phyloP scores from a whole-genome alignment of 352 stramenopile genomes.

The Phytophthora fragariae region DNA sequence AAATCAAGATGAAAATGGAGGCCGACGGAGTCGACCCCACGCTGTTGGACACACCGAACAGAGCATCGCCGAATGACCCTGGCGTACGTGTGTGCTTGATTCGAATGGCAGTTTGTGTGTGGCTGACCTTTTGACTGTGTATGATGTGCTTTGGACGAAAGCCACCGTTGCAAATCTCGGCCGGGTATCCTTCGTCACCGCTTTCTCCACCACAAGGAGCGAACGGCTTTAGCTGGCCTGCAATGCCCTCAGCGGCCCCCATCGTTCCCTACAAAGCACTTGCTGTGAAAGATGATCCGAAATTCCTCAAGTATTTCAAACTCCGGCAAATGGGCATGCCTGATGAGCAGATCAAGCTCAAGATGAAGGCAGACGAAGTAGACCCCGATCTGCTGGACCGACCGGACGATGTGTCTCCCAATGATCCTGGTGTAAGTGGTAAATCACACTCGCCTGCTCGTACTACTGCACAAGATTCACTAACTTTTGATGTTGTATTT shows the following conservation, averaged over 20 bases:
- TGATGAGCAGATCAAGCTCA: constrained; percentile 82
- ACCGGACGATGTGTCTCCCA: constrained; percentile 80
- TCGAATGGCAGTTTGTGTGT: background rate
- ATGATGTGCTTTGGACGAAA: constrained; percentile 9
- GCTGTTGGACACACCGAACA: constrained; percentile 69
- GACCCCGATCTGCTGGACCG: constrained; percentile 71
- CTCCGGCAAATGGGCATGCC: constrained; percentile 85
- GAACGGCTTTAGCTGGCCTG: constrained; percentile 37
- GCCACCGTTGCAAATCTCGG: constrained; percentile 38
- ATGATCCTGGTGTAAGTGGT: constrained; percentile 74
- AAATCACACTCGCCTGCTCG: background rate
- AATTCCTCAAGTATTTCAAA: constrained; percentile 88
- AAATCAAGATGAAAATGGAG: constrained; percentile 91
- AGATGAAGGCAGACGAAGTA: constrained; percentile 78
- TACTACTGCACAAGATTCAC: background rate
- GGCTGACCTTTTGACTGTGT: constrained; percentile 6
- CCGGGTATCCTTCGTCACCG: constrained; percentile 20
- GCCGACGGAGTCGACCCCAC: constrained; percentile 73
- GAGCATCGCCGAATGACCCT: constrained; percentile 79
- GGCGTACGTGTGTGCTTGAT: constrained; percentile 53
- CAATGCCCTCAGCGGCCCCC: constrained; percentile 29
- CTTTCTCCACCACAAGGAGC: constrained; percentile 26
- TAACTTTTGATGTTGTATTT: constrained; percentile 4
- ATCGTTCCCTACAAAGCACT: constrained; percentile 70
- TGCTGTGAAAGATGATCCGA: constrained; percentile 77